Conservation (phyloP, 208 protist species). For the Acanthamoeba divionensis region DNA sequence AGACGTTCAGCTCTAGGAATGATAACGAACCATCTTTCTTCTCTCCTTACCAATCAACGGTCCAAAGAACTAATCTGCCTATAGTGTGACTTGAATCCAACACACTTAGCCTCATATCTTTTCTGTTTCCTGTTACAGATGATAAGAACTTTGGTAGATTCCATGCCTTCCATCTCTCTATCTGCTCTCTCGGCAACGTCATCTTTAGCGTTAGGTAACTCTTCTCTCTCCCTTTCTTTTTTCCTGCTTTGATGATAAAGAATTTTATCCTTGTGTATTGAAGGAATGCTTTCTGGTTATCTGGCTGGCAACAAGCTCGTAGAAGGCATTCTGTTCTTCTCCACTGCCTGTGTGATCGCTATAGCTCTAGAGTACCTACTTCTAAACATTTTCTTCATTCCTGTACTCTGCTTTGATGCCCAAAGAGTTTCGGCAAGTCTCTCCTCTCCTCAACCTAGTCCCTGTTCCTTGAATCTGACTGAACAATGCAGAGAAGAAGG, state of each 20-base stretch:
- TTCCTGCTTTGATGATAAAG: neutral
- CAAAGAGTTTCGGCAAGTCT: neutral
- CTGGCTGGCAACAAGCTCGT: neutral
- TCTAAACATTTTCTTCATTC: neutral
- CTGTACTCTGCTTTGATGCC: neutral
- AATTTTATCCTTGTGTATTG: neutral
- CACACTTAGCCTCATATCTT: neutral
- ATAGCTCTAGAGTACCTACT: neutral
- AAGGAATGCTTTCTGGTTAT: conserved; percentile 2
- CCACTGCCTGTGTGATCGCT: neutral
- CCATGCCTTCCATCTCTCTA: conserved; percentile 9
- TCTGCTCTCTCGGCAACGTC: neutral
- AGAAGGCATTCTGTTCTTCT: neutral
- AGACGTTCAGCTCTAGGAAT: neutral
- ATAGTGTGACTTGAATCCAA: neutral
- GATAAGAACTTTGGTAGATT: neutral
- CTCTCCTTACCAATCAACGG: neutral
- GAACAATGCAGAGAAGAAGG: neutral
- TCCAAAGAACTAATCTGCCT: neutral
- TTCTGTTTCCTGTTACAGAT: neutral
- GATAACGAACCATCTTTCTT: too few relatives aligned
- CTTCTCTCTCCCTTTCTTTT: neutral
- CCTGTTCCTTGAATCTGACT: neutral
- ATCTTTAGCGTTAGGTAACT: neutral
- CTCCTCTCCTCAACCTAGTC: neutral